Conservation (phyloP, 2,329 filamentous ascomycete species). For the Fonsecaea nubica region DNA sequence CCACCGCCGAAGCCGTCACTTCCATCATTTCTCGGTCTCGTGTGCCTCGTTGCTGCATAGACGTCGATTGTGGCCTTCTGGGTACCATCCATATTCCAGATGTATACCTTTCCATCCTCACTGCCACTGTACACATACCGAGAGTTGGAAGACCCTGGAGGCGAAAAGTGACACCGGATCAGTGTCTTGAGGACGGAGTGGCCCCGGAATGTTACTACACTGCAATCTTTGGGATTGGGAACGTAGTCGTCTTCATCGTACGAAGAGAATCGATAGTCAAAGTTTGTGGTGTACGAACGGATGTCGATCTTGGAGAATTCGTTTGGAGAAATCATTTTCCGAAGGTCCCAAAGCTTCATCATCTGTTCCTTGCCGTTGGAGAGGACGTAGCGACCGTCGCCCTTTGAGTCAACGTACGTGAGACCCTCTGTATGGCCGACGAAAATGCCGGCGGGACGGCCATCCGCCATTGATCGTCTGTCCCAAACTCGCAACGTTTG, state of each 20-base stretch:
- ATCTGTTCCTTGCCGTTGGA: constrained; percentile 96
- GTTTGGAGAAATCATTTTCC: constrained; percentile 82
- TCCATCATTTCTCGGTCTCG: constrained; percentile 55
- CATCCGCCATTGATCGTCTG: constrained; percentile 70
- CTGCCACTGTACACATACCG: constrained; percentile 93
- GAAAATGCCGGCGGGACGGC: constrained; percentile 69
- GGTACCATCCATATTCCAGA: constrained; percentile 94
- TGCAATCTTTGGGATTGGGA: constrained; percentile 84
- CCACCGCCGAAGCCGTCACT: constrained; percentile 55
- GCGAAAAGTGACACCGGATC: constrained; percentile 94
- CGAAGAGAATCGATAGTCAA: constrained; percentile 67
- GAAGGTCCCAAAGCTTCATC: constrained; percentile 95
- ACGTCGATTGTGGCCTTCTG: constrained; percentile 80
- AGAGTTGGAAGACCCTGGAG: constrained; percentile 81
- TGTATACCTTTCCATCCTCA: constrained; percentile 84
- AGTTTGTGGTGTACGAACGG: constrained; percentile 62
- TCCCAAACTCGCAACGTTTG: constrained; percentile 97
- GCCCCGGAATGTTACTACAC: constrained; percentile 88
- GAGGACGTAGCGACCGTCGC: constrained; percentile 85
- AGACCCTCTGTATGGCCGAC: constrained; percentile 70
- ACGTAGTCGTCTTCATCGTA: constrained; percentile 59
- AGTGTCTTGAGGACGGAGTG: constrained; percentile 88
- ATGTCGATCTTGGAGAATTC: constrained; percentile 58
- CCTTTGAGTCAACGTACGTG: constrained; percentile 78
- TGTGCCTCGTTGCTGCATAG: constrained; percentile 68